These are phyloP conservation scores for Pouteria glomerata DNA, from an alignment of 148 eudicot species.

Conservation along the genomic window DNA sequence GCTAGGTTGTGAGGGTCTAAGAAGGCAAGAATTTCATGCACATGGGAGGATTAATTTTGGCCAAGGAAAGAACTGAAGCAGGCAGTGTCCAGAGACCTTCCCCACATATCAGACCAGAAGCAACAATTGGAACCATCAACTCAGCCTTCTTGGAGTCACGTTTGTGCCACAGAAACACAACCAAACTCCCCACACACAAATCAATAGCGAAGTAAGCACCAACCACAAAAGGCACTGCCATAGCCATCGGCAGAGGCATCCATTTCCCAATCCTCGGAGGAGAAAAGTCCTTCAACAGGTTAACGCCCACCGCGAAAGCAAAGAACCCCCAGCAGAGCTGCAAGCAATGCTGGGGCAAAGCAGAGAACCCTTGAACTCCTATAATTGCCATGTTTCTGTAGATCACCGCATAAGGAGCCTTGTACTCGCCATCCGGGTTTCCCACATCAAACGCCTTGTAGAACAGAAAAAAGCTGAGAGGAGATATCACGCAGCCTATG, in stretches of 20 bases:
- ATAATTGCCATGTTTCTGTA: conserved; percentile 18
- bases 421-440: conserved; percentile 19
- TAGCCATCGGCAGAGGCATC: conserved; percentile 20
- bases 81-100: conserved; percentile 27
- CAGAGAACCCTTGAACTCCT: conserved; percentile 22
- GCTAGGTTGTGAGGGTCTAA: too few relatives aligned
- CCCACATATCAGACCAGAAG: conserved; percentile 20
- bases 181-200: conserved; percentile 19
- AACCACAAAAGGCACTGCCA: conserved; percentile 9
- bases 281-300: conserved; percentile 16
- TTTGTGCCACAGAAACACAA: conserved; percentile 15
- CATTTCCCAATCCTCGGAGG: conserved; percentile 14
- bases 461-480: conserved; percentile 19
- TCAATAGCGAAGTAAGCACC: conserved; percentile 18
- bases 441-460: conserved; percentile 24
- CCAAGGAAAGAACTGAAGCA: conserved; percentile 19
- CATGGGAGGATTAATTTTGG: conserved; percentile 20
- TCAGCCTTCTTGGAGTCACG: conserved; percentile 10
- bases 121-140: conserved; percentile 20
- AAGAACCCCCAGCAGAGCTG: conserved; percentile 17
- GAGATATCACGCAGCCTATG: conserved; percentile 18
- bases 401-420: conserved; percentile 18
- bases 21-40: conserved; percentile 21
- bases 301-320: conserved; percentile 18
- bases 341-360: conserved; percentile 18